Evolutionary conservation across 169 alveolate genomes (phyloP).

Genomic region (Cryptosporidium ubiquitum): DNA sequence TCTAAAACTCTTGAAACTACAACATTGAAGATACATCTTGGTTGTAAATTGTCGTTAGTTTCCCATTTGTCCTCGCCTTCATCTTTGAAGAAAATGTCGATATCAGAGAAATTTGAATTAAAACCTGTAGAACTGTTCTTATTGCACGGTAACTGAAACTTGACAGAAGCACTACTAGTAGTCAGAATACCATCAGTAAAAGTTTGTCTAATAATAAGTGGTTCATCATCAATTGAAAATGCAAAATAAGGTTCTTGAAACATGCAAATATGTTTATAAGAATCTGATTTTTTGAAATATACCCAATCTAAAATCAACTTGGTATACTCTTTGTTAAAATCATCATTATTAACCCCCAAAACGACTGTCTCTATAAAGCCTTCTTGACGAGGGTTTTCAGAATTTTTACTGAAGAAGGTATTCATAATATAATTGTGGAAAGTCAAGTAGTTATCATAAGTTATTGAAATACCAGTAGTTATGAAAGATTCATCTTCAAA

Average conservation of each 20-base stretch:
- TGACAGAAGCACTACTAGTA: slow-evolving; percentile 53
- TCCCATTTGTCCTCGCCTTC: slow-evolving; percentile 39
- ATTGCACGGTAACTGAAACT: slow-evolving; percentile 49
- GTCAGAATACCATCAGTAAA: slow-evolving; percentile 28
- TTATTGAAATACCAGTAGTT: slow-evolving; percentile 14
- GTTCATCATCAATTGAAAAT: slow-evolving; percentile 13
- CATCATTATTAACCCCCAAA: background rate
- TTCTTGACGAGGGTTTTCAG: background rate
- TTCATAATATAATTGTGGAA: slow-evolving; percentile 36
- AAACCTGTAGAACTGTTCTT: background rate
- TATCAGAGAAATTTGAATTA: background rate
- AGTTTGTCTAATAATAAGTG: slow-evolving; percentile 42
- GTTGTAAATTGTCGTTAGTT: slow-evolving; percentile 35
- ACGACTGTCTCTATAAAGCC: slow-evolving; percentile 45
- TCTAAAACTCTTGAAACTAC: slow-evolving; percentile 60
- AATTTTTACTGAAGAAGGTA: slow-evolving; percentile 10
- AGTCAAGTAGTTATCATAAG: slow-evolving; percentile 21
- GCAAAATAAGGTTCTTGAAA: slow-evolving; percentile 51
- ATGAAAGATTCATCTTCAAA: slow-evolving; percentile 39
- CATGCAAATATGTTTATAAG: slow-evolving; percentile 45
- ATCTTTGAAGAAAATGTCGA: slow-evolving; percentile 12
- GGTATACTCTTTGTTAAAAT: background rate
- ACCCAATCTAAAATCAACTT: background rate
- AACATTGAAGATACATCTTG: slow-evolving; percentile 40
- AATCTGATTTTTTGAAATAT: slow-evolving; percentile 16